Conservation (phyloP, 768 basidiomycete species). For the Suillus decipiens region DNA sequence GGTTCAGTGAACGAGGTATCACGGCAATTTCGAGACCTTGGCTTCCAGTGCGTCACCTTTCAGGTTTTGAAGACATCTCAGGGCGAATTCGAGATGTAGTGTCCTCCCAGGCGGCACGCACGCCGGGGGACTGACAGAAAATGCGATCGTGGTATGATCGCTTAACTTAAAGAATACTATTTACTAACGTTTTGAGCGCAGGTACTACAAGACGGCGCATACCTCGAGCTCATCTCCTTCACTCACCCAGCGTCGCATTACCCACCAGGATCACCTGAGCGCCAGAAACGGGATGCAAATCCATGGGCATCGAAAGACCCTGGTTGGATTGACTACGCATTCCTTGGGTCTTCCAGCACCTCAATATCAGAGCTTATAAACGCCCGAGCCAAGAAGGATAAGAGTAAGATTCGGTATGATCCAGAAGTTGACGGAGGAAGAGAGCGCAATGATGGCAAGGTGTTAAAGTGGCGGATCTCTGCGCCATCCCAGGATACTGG, state of each 20-base stretch:
- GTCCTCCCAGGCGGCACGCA: conserved; percentile 70
- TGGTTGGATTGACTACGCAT: conserved; percentile 72
- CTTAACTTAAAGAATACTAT: neutral
- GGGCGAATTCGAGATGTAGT: conserved; percentile 34
- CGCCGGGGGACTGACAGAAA: conserved; percentile 60
- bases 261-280: conserved; percentile 49
- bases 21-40: conserved; percentile 55
- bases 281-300: conserved; percentile 43
- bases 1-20: conserved; percentile 52
- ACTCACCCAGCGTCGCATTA: conserved; percentile 55
- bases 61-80: neutral
- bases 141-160: conserved; percentile 58
- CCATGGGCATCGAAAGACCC: conserved; percentile 55
- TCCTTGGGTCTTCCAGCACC: conserved; percentile 52
- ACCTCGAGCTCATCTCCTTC: conserved; percentile 73
- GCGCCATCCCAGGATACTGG: conserved; percentile 31
- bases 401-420: conserved; percentile 42
- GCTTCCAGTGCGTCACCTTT: conserved; percentile 56
- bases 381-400: conserved; percentile 42
- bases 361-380: conserved; percentile 57
- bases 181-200: conserved; percentile 22
- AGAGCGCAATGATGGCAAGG: conserved; percentile 52
- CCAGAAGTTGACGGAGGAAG: conserved; percentile 56
- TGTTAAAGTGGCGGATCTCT: conserved; percentile 60
- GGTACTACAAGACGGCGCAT: conserved; percentile 58